A percentile compares a stretch with the other conserved stretches of the same genome.
Conservation (phyloP, 2,329 filamentous ascomycete genomes). For the Arthrinium puccinioides region DNA sequence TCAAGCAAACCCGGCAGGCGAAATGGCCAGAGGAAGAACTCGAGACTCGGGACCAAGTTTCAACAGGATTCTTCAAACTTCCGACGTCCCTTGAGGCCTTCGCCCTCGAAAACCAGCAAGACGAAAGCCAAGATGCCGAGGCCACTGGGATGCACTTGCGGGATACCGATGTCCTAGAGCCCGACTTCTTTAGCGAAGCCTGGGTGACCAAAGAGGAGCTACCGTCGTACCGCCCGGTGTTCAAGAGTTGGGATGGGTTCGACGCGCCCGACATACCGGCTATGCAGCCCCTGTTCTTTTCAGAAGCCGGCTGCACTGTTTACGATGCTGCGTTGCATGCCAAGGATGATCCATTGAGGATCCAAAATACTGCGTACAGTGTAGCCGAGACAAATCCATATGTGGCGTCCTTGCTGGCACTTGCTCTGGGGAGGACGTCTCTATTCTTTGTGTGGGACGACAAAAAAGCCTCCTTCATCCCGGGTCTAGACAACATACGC, state of each 20-base stretch:
- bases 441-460: conserved; percentile 60
- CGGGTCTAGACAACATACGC: conserved; percentile 37
- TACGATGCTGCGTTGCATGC: conserved; percentile 57
- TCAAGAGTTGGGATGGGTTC: conserved; percentile 67
- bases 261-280: conserved; percentile 31
- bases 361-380: conserved; percentile 29
- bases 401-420: conserved; percentile 51
- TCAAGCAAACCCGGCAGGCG: conserved; percentile 20
- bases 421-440: conserved; percentile 66
- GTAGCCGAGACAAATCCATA: conserved; percentile 43
- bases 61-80: conserved; percentile 35
- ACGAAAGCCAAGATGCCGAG: too few relatives aligned
- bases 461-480: conserved; percentile 43
- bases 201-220: conserved; percentile 39
- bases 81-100: conserved; percentile 21
- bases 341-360: conserved; percentile 29
- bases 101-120: too few relatives aligned
- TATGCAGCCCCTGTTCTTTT: conserved; percentile 47
- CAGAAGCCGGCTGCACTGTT: conserved; percentile 57
- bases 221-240: conserved; percentile 27
- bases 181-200: conserved; percentile 28
- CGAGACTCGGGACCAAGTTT: conserved; percentile 6
- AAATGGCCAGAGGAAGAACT: conserved; percentile 4
- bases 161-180: too few relatives aligned
- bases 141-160: too few relatives aligned